Percentiles rank a stretch among this genome's conserved stretches.
Conservation (phyloP, 306 rosid species). For the Castanea crenata region DNA sequence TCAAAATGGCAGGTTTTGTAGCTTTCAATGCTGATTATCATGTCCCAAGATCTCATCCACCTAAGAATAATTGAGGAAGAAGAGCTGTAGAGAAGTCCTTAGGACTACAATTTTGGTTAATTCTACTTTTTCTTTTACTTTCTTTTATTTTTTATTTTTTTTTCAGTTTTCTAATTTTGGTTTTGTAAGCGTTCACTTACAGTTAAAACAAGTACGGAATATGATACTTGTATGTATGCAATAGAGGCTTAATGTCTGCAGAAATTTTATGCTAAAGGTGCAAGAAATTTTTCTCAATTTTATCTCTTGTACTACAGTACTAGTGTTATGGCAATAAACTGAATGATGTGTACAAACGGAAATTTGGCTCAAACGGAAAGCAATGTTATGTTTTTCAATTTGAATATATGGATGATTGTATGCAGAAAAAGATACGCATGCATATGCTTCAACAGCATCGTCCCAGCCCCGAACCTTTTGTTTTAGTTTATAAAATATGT, state of each 20-base stretch:
- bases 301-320: not conserved
- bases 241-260: not conserved
- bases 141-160: not conserved
- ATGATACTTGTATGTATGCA: not conserved
- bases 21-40: slow-evolving; percentile 56
- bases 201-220: not conserved
- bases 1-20: slow-evolving; percentile 30
- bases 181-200: not conserved
- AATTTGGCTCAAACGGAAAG: no score
- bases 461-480: no score
- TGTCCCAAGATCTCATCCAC: slow-evolving; percentile 66
- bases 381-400: no score
- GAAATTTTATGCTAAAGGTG: not conserved
- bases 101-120: slow-evolving; percentile 14
- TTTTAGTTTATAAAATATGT: no score
- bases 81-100: not conserved
- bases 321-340: not conserved
- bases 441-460: no score
- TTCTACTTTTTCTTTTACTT: not conserved
- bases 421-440: no score
- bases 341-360: not conserved
- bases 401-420: no score
- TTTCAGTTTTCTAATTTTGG: not conserved
- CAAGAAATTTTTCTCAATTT: not conserved
- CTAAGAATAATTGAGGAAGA: slow-evolving; percentile 48